phyloP scores from a whole-genome alignment of 176 grass and related monocot species.

The Triticum urartu region DNA sequence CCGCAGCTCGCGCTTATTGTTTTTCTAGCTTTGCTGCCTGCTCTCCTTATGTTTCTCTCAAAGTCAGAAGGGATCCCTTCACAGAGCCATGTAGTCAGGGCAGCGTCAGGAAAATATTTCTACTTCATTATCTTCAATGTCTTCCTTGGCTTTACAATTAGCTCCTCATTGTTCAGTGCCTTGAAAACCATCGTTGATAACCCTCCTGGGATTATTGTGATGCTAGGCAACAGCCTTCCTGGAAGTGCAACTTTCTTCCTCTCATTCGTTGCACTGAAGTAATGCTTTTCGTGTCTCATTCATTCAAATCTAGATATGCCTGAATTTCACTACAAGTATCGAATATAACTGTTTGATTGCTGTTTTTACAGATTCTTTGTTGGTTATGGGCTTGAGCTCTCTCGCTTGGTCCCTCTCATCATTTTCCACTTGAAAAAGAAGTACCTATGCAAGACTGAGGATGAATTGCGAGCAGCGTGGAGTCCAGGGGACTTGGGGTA shows the following conservation, averaged over 20 bases:
- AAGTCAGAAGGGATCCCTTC: slow-evolving; percentile 82
- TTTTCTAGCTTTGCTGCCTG: slow-evolving; percentile 80
- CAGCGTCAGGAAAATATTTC: slow-evolving; percentile 86
- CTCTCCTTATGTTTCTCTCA: slow-evolving; percentile 73
- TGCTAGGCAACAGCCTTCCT: slow-evolving; percentile 59
- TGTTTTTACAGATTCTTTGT: slow-evolving; percentile 78
- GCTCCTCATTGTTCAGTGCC: slow-evolving; percentile 35
- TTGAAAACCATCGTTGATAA: slow-evolving; percentile 42
- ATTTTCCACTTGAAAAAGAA: slow-evolving; percentile 95
- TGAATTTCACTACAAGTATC: neutral
- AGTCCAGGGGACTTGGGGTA: slow-evolving; percentile 65
- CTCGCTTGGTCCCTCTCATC: slow-evolving; percentile 82
- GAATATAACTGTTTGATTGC: slow-evolving; percentile 27
- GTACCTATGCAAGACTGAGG: slow-evolving; percentile 94
- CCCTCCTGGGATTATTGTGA: neutral
- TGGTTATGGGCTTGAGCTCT: slow-evolving; percentile 93
- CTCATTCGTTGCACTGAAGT: slow-evolving; percentile 87
- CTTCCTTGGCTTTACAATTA: slow-evolving; percentile 63
- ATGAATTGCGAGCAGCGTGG: slow-evolving; percentile 81
- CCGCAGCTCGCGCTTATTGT: slow-evolving; percentile 82
- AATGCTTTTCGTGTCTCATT: slow-evolving; percentile 22
- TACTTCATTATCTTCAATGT: slow-evolving; percentile 95
- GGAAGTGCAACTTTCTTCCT: slow-evolving; percentile 90
- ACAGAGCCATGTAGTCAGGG: slow-evolving; percentile 55
- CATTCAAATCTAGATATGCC: too few species aligned